phyloP scores from a whole-genome alignment of 1,139 yeast species.

The Nadsonia commutata region DNA sequence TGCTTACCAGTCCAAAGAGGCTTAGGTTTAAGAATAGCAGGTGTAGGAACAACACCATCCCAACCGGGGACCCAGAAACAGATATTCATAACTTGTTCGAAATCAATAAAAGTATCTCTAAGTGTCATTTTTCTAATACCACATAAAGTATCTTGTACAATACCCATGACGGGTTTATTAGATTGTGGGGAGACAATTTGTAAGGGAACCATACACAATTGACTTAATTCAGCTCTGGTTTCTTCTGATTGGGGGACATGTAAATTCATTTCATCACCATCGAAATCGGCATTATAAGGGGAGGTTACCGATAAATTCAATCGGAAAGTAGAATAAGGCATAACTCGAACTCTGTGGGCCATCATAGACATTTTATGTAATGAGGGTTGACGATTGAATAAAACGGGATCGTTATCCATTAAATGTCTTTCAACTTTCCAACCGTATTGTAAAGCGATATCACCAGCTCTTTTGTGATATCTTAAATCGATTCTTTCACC shows the following conservation, averaged over 20 bases:
- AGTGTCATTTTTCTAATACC: conserved; percentile 93
- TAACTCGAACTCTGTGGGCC: conserved; percentile 98
- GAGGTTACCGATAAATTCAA: conserved; percentile 92
- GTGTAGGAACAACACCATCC: conserved; percentile 98
- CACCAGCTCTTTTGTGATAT: conserved; percentile 96
- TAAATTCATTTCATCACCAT: conserved; percentile 99
- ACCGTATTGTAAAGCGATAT: conserved; percentile 91
- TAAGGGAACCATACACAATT: conserved; percentile 90
- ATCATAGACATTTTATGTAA: conserved; percentile 99
- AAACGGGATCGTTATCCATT: conserved; percentile 93
- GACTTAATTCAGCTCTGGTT: conserved; percentile 89
- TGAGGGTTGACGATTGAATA: conserved; percentile 98
- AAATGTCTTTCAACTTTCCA: conserved; percentile 99
- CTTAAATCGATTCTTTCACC: conserved; percentile 97
- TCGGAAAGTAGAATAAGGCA: conserved; percentile 98
- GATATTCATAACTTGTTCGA: conserved; percentile 91
- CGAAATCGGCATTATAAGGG: conserved; percentile 99
- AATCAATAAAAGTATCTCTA: conserved; percentile 77
- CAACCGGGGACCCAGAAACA: conserved; percentile 96
- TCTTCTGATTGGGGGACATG: conserved; percentile 99
- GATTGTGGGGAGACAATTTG: conserved; percentile 98
- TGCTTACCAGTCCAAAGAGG: conserved; percentile 98
- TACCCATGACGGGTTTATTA: conserved; percentile 98
- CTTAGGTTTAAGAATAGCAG: conserved; percentile 86
- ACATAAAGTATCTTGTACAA: conserved; percentile 95